Evolutionary conservation across 2,329 filamentous ascomycete species (phyloP).

Genomic region (Aspergillus texensis): DNA sequence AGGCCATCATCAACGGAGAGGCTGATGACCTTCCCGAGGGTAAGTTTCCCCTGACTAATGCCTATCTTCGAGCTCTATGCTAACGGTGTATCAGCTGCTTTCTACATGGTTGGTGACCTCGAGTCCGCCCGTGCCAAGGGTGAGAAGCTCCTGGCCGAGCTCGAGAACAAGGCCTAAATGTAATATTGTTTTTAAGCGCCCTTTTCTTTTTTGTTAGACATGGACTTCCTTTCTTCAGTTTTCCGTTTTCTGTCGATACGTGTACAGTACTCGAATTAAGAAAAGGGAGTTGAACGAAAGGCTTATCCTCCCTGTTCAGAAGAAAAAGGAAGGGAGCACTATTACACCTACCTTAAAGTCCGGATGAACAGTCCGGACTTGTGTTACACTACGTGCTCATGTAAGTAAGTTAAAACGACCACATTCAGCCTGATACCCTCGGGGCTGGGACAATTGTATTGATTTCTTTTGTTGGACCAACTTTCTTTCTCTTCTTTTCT

Average conservation of each 20-base stretch:
- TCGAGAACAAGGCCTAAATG: constrained; percentile 64
- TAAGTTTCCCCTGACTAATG: constrained; percentile 46
- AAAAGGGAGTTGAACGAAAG: constrained; percentile 34
- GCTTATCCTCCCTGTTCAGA: constrained; percentile 16
- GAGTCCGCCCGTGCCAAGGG: constrained; percentile 92
- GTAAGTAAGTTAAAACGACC: constrained; percentile 45
- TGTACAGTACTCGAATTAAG: constrained; percentile 47
- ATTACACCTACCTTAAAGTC: constrained; percentile 27
- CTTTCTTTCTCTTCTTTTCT: background rate
- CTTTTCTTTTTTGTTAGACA: constrained; percentile 34
- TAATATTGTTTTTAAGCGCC: constrained; percentile 46
- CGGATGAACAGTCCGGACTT: constrained; percentile 28
- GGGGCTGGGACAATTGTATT: constrained; percentile 33
- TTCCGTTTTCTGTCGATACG: constrained; percentile 41
- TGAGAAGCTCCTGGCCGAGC: constrained; percentile 98
- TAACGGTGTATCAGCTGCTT: constrained; percentile 56
- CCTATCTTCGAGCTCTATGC: background rate
- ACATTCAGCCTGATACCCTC: constrained; percentile 39
- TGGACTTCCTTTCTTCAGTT: constrained; percentile 37
- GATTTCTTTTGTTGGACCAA: constrained; percentile 31
- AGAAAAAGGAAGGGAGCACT: constrained; percentile 23
- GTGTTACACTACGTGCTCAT: constrained; percentile 46
- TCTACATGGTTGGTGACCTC: constrained; percentile 99
- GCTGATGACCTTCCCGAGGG: constrained; percentile 93
- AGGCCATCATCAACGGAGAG: constrained; percentile 93